Percentiles rank a stretch among this genome's conserved stretches.
Evolutionary conservation across 2,329 filamentous ascomycete species (phyloP).

Genomic region (Pseudogymnoascus sp.): DNA sequence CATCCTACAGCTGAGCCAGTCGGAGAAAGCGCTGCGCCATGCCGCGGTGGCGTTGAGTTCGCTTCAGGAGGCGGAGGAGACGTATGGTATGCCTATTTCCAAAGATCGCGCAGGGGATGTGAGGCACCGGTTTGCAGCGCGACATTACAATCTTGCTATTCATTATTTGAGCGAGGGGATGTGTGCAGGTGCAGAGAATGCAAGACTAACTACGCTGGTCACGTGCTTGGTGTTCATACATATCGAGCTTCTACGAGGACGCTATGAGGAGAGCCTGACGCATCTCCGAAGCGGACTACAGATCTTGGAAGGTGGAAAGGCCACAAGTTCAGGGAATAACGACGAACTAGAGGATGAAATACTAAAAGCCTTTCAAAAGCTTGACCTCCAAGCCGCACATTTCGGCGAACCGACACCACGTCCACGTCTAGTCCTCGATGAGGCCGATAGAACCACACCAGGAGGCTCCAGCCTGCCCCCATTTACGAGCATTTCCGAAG

Average conservation of each 20-base stretch:
- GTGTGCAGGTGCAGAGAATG: not conserved
- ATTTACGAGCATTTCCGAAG: not conserved
- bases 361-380: not conserved
- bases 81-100: slow-evolving; percentile 4
- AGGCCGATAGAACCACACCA: not conserved
- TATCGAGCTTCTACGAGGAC: not conserved
- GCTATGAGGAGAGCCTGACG: not conserved
- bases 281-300: not conserved
- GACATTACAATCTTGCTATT: slow-evolving; percentile 4
- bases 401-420: not conserved
- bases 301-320: not conserved
- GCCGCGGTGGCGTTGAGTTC: not conserved
- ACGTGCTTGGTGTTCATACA: slow-evolving; percentile 4
- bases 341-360: not conserved
- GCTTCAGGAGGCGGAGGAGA: not conserved
- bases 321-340: too few relatives aligned
- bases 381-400: not conserved
- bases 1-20: not conserved
- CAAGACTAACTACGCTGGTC: not conserved
- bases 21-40: not conserved
- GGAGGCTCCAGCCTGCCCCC: not conserved
- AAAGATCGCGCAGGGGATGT: not conserved
- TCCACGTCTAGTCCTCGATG: not conserved
- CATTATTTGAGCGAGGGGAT: not conserved
- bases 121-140: not conserved